These are phyloP conservation scores for Penicillium hesseltinei DNA, from an alignment of 2,329 filamentous ascomycete species.

Conservation along the genomic window DNA sequence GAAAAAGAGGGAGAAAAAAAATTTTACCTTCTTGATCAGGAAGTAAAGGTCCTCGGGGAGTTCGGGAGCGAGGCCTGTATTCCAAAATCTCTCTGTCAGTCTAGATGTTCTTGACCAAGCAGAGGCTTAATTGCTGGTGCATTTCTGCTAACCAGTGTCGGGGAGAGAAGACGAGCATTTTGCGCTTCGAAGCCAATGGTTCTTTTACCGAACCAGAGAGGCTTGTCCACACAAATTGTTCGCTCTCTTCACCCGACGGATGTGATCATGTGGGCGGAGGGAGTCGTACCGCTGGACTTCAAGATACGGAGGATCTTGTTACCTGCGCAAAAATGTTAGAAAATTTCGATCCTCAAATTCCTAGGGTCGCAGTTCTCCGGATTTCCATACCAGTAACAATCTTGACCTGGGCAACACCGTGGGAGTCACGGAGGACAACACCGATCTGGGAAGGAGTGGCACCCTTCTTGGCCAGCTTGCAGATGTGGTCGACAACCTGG, in stretches of 20 bases:
- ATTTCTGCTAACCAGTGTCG: slow-evolving; percentile 31
- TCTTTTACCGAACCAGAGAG: slow-evolving; percentile 10
- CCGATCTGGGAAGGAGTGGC: slow-evolving; percentile 98
- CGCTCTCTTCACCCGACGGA: slow-evolving; percentile 27
- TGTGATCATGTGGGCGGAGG: slow-evolving; percentile 22
- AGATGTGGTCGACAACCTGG: slow-evolving; percentile 98
- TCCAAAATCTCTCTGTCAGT: slow-evolving; percentile 86
- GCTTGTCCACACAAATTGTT: slow-evolving; percentile 11
- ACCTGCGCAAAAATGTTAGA: slow-evolving; percentile 59
- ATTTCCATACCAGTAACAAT: slow-evolving; percentile 79
- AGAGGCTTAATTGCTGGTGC: slow-evolving; percentile 64
- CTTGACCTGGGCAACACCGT: slow-evolving; percentile 98
- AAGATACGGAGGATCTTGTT: slow-evolving; percentile 99
- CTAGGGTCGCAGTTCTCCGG: background rate
- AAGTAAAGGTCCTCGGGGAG: slow-evolving; percentile 99
- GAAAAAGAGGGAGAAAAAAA: background rate
- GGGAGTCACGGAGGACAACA: slow-evolving; percentile 96
- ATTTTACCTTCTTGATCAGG: slow-evolving; percentile 96
- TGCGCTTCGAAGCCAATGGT: background rate
- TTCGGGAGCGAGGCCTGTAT: slow-evolving; percentile 94
- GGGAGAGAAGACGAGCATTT: slow-evolving; percentile 11
- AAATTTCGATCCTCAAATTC: slow-evolving; percentile 4
- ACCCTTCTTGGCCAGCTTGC: slow-evolving; percentile 98
- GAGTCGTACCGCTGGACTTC: slow-evolving; percentile 84
- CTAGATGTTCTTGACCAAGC: slow-evolving; percentile 66